phyloP scores from a whole-genome alignment of 2,329 filamentous ascomycete species.

The Penicillium oxalicum region DNA sequence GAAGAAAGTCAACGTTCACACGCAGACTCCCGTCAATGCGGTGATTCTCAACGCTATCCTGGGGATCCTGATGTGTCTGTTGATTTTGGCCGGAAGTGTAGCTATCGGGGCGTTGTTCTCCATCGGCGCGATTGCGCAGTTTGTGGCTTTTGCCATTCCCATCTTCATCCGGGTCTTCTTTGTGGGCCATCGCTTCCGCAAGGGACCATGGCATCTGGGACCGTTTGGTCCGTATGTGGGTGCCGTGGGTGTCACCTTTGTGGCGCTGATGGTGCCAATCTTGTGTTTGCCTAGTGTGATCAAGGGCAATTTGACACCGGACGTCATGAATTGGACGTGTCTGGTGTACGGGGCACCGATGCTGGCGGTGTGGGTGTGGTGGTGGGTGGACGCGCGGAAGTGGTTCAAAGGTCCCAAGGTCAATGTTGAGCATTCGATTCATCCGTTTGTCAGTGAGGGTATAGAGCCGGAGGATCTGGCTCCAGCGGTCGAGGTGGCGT shows the following conservation, averaged over 20 bases:
- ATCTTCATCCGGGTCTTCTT: conserved; percentile 42
- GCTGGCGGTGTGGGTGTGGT: conserved; percentile 56
- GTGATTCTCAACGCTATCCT: conserved; percentile 61
- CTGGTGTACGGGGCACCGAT: conserved; percentile 62
- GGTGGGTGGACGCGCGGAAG: conserved; percentile 56
- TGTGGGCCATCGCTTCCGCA: conserved; percentile 58
- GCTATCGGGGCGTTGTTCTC: conserved; percentile 64
- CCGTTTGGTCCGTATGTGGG: conserved; percentile 54
- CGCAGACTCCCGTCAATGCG: conserved; percentile 63
- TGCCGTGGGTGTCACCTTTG: conserved; percentile 52
- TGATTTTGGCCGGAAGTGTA: conserved; percentile 59
- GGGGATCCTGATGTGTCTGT: conserved; percentile 55
- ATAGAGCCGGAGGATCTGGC: conserved; percentile 11
- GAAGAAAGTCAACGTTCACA: conserved; percentile 55
- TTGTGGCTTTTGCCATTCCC: conserved; percentile 47
- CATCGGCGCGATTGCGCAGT: conserved; percentile 63
- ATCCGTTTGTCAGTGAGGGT: conserved; percentile 23
- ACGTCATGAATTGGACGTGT: conserved; percentile 63
- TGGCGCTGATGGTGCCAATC: conserved; percentile 62
- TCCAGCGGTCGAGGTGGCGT: background rate
- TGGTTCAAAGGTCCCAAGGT: conserved; percentile 69
- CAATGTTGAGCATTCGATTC: conserved; percentile 53
- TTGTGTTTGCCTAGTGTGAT: conserved; percentile 58
- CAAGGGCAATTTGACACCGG: conserved; percentile 47
- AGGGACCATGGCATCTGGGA: conserved; percentile 64